Percentiles rank a stretch among this genome's conserved stretches.
Evolutionary conservation across 495 filamentous ascomycete genomes (phyloP).

Genomic region (Aspergillus nanangensis): DNA sequence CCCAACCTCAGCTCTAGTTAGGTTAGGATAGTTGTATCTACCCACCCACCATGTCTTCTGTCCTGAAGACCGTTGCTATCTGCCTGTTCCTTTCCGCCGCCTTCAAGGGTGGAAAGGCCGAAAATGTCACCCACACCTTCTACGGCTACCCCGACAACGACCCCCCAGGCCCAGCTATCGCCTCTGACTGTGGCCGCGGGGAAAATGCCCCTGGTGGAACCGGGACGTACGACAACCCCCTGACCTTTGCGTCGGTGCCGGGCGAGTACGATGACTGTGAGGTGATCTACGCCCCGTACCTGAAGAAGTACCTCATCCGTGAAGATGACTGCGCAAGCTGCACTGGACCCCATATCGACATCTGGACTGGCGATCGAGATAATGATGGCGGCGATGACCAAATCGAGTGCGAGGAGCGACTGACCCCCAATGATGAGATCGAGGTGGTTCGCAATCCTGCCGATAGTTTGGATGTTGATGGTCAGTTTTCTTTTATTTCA

Average conservation of each 20-base stretch:
- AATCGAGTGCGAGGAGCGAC: constrained; percentile 30
- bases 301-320: constrained; percentile 39
- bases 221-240: constrained; percentile 39
- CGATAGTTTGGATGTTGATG: neutral
- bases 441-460: neutral
- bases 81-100: neutral
- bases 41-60: neutral
- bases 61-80: neutral
- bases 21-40: neutral
- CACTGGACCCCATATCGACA: constrained; percentile 35
- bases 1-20: no score
- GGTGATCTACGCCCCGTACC: constrained; percentile 38
- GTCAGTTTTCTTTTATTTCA: neutral
- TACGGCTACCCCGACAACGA: constrained; percentile 42
- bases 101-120: neutral
- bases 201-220: constrained; percentile 21
- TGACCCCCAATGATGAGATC: constrained; percentile 15
- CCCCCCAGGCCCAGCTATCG: constrained; percentile 34
- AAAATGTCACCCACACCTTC: constrained; percentile 16
- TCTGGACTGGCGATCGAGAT: constrained; percentile 36
- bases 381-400: constrained; percentile 24
- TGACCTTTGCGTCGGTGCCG: constrained; percentile 40
- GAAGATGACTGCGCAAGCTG: constrained; percentile 32
- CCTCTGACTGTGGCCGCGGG: constrained; percentile 33
- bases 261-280: constrained; percentile 40